phyloP scores from a whole-genome alignment of 495 filamentous ascomycete species.

The Cercophora sp. region DNA sequence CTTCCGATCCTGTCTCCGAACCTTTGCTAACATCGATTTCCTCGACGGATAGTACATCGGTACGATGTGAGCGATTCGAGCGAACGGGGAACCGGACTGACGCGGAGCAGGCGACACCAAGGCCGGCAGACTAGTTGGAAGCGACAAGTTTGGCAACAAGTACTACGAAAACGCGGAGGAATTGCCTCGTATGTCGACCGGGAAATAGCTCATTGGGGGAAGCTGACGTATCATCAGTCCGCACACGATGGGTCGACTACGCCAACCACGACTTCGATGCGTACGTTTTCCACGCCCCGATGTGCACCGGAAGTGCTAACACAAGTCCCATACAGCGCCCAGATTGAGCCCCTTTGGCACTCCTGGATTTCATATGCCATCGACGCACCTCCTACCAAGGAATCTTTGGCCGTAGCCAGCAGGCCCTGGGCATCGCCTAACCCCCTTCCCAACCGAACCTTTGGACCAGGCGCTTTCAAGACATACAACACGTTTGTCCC shows the following conservation, averaged over 20 bases:
- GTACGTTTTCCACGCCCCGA: constrained; percentile 40
- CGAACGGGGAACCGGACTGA: constrained; percentile 26
- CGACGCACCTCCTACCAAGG: constrained; percentile 76
- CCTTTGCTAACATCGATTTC: constrained; percentile 23
- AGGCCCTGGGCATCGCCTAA: constrained; percentile 68
- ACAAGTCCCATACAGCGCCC: constrained; percentile 46
- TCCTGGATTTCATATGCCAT: constrained; percentile 94
- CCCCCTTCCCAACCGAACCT: constrained; percentile 72
- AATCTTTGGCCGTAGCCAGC: constrained; percentile 63
- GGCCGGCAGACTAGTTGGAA: constrained; percentile 79
- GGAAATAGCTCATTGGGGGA: background rate
- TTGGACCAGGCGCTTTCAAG: constrained; percentile 74
- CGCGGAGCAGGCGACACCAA: constrained; percentile 85
- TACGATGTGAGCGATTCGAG: constrained; percentile 25
- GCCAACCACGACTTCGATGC: constrained; percentile 81
- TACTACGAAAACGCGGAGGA: constrained; percentile 96
- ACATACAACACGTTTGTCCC: constrained; percentile 87
- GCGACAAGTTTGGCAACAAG: constrained; percentile 92
- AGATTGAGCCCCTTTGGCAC: constrained; percentile 97
- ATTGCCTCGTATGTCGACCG: constrained; percentile 67
- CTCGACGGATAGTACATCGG: constrained; percentile 58
- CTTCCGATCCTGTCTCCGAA: background rate
- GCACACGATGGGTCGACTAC: constrained; percentile 98
- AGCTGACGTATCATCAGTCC: constrained; percentile 53
- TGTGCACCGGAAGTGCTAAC: background rate